Conservation (phyloP, 2,329 filamentous ascomycete species). For the Ophiocordyceps camponoti-leonardi region DNA sequence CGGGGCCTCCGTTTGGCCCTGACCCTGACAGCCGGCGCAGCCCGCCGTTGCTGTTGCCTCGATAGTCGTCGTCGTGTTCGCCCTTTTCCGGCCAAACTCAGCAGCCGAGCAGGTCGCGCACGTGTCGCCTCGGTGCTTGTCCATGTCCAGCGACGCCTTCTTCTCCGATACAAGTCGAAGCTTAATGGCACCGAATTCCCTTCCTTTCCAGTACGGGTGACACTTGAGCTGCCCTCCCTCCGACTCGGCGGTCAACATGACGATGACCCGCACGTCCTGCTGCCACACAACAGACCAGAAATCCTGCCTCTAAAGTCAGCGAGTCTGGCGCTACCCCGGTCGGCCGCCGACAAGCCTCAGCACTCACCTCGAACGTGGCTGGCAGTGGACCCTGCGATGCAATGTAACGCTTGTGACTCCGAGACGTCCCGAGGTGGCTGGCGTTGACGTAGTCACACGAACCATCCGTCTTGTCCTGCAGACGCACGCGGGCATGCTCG, state of each 20-base stretch:
- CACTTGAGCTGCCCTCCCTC: constrained; percentile 92
- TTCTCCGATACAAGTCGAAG: constrained; percentile 68
- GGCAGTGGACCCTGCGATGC: constrained; percentile 89
- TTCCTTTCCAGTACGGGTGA: constrained; percentile 78
- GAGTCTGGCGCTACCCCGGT: constrained; percentile 5
- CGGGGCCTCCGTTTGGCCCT: constrained; percentile 37
- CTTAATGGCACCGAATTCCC: constrained; percentile 60
- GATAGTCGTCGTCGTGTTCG: constrained; percentile 33
- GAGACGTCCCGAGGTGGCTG: constrained; percentile 62
- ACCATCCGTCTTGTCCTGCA: constrained; percentile 49
- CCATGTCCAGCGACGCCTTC: constrained; percentile 60
- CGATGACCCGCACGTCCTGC: constrained; percentile 83
- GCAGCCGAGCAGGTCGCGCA: constrained; percentile 10
- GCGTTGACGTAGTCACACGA: constrained; percentile 92
- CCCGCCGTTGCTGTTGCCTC: constrained; percentile 15
- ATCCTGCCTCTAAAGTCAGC: constrained; percentile 38
- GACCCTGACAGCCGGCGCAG: constrained; percentile 7
- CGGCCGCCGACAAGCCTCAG: neutral
- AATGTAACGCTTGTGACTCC: constrained; percentile 86
- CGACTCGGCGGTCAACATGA: constrained; percentile 89
- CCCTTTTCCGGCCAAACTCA: constrained; percentile 30
- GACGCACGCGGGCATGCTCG: constrained; percentile 74
- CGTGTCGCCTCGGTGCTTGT: constrained; percentile 27
- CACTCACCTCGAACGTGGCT: constrained; percentile 71
- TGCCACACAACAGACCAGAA: constrained; percentile 99